These are phyloP conservation scores for Pleomassaria siparia DNA, from an alignment of 2,329 filamentous ascomycete species.

Conservation along the genomic window DNA sequence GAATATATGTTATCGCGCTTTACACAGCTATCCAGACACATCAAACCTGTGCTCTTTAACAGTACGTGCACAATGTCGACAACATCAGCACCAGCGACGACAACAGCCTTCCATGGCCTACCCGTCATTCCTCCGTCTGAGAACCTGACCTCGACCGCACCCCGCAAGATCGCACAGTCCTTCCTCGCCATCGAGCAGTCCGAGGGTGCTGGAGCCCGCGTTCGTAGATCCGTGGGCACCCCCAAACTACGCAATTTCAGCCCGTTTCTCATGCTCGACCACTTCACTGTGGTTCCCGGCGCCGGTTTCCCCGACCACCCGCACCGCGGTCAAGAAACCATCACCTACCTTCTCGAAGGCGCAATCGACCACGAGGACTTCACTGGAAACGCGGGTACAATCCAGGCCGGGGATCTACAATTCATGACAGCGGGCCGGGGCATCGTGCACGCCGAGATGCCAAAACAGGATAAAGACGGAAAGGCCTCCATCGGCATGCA, in stretches of 20 bases:
- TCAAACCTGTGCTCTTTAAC: slow-evolving; percentile 24
- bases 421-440: slow-evolving; percentile 96
- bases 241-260: slow-evolving; percentile 80
- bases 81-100: slow-evolving; percentile 23
- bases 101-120: slow-evolving; percentile 48
- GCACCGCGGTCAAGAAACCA: slow-evolving; percentile 80
- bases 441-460: slow-evolving; percentile 97
- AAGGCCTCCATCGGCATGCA: slow-evolving; percentile 83
- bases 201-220: slow-evolving; percentile 84
- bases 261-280: slow-evolving; percentile 92
- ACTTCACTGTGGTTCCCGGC: slow-evolving; percentile 78
- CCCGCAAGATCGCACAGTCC: slow-evolving; percentile 77
- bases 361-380: slow-evolving; percentile 93
- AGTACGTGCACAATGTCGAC: slow-evolving; percentile 34
- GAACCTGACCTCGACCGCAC: slow-evolving; percentile 44
- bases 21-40: slow-evolving; percentile 30
- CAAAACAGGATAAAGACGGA: slow-evolving; percentile 73
- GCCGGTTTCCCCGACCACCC: slow-evolving; percentile 90
- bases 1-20: slow-evolving; percentile 47
- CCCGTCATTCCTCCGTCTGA: slow-evolving; percentile 50
- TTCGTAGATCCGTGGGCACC: slow-evolving; percentile 85
- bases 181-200: slow-evolving; percentile 84
- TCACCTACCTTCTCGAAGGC: slow-evolving; percentile 86
- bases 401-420: slow-evolving; percentile 85
- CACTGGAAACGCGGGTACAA: slow-evolving; percentile 79